Conservation (phyloP, 805 yeast species). For the Zygoascus bituminiphila region DNA sequence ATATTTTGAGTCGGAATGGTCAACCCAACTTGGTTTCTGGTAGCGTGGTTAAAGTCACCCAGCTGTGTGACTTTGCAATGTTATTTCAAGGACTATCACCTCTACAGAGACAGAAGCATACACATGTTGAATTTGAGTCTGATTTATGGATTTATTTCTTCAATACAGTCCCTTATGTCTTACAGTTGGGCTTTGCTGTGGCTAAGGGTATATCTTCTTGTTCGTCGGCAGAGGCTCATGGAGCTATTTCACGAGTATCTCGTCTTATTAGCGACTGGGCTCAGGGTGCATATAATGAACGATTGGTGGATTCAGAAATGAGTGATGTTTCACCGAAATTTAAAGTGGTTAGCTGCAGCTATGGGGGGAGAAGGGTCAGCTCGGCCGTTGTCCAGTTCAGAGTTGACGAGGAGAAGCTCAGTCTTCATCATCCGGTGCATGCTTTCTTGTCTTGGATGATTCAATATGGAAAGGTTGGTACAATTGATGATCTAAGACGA, state of each 20-base stretch:
- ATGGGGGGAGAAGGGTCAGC: constrained; percentile 7
- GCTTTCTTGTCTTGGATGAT: constrained; percentile 64
- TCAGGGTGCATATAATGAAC: constrained; percentile 13
- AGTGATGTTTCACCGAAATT: constrained; percentile 17
- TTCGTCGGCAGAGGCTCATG: constrained; percentile 7
- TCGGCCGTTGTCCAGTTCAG: constrained; percentile 31
- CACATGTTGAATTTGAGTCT: constrained; percentile 86
- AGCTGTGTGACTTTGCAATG: constrained; percentile 55
- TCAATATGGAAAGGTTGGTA: constrained; percentile 36
- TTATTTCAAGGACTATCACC: constrained; percentile 76
- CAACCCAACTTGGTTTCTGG: constrained; percentile 41
- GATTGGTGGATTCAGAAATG: constrained; percentile 19
- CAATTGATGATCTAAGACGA: constrained; percentile 18
- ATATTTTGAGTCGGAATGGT: constrained; percentile 62
- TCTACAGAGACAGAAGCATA: constrained; percentile 60
- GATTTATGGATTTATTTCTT: constrained; percentile 71
- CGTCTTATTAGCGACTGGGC: constrained; percentile 23
- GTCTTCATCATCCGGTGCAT: constrained; percentile 76
- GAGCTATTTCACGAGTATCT: constrained; percentile 21
- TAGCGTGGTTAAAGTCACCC: constrained; percentile 41
- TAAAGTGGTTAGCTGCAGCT: constrained; percentile 11
- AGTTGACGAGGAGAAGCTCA: constrained; percentile 43
- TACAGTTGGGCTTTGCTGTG: constrained; percentile 37
- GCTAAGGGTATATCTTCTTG: constrained; percentile 27
- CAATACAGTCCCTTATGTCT: constrained; percentile 58